phyloP scores from a whole-genome alignment of 306 rosid species.

The Potentilla sterilis region DNA sequence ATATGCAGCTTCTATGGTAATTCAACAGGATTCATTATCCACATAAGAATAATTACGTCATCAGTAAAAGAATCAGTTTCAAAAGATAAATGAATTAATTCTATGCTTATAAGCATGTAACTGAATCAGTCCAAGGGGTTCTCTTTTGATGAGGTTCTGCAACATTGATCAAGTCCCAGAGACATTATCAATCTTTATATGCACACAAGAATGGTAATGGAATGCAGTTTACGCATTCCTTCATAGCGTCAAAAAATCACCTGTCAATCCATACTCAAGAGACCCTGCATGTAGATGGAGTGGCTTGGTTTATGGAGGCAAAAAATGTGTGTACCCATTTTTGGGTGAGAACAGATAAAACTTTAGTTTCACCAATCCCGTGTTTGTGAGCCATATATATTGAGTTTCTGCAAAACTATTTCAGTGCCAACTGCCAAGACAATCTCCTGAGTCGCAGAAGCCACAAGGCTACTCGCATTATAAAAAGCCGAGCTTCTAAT shows the following conservation, averaged over 20 bases:
- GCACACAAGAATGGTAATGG: background rate
- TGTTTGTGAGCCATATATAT: background rate
- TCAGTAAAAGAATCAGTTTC: constrained; percentile 16
- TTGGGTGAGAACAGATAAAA: constrained; percentile 11
- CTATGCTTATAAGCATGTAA: background rate
- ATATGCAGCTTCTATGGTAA: background rate
- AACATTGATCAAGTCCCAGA: background rate
- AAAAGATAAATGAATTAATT: background rate
- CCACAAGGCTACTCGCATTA: constrained; percentile 73
- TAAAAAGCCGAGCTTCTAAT: constrained; percentile 70
- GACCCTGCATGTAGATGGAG: constrained; percentile 1
- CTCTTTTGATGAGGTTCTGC: constrained; percentile 2
- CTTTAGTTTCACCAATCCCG: background rate
- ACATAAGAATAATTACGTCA: background rate
- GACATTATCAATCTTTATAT: background rate
- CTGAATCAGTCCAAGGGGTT: background rate
- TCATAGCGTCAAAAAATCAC: background rate
- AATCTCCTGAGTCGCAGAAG: constrained; percentile 60
- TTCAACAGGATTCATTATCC: background rate
- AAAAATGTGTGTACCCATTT: constrained; percentile 43
- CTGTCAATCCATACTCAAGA: constrained; percentile 19
- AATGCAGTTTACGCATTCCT: background rate
- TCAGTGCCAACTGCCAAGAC: constrained; percentile 39
- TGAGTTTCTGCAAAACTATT: background rate
- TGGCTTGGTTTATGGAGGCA: constrained; percentile 34